These are phyloP conservation scores for Luvunga scandens DNA, from an alignment of 345 rosid species.

Conservation along the genomic window DNA sequence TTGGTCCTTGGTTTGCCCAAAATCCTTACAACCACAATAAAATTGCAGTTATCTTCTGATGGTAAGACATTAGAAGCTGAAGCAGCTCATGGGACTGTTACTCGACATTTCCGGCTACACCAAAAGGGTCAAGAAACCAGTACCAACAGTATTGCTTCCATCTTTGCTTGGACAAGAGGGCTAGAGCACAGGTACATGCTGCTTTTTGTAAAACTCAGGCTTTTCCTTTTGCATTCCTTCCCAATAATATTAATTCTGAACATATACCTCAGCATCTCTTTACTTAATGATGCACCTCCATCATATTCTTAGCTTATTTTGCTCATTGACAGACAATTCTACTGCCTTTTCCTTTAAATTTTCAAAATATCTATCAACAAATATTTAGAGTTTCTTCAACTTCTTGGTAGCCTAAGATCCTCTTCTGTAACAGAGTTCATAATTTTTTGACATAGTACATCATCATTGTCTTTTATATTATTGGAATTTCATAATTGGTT, in stretches of 20 bases:
- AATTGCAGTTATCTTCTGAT: conserved; percentile 78
- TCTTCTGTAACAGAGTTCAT: not conserved
- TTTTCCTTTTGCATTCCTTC: not conserved
- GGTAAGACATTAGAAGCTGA: conserved; percentile 96
- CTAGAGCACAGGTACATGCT: conserved; percentile 76
- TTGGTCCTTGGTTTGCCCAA: conserved; percentile 1
- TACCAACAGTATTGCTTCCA: conserved; percentile 95
- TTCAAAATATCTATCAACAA: not conserved
- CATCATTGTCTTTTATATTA: not conserved
- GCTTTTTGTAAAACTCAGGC: not conserved
- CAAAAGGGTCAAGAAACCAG: conserved; percentile 98
- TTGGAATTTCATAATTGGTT: not conserved
- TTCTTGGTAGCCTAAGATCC: not conserved
- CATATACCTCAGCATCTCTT: not conserved
- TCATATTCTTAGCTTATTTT: not conserved
- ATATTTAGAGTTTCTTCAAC: not conserved
- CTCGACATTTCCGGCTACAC: conserved; percentile 85
- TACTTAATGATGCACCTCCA: too few species aligned
- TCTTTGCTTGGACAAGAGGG: conserved; percentile 97
- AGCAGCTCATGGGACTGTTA: conserved; percentile 99
- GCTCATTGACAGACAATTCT: not conserved
- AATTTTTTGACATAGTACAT: not conserved
- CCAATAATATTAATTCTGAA: not conserved
- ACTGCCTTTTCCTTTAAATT: not conserved
- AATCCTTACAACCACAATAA: conserved; percentile 7